A percentile compares a stretch with the other conserved stretches of the same genome.
Conservation (phyloP, 306 rosid species). For the Rosa lucieae region DNA sequence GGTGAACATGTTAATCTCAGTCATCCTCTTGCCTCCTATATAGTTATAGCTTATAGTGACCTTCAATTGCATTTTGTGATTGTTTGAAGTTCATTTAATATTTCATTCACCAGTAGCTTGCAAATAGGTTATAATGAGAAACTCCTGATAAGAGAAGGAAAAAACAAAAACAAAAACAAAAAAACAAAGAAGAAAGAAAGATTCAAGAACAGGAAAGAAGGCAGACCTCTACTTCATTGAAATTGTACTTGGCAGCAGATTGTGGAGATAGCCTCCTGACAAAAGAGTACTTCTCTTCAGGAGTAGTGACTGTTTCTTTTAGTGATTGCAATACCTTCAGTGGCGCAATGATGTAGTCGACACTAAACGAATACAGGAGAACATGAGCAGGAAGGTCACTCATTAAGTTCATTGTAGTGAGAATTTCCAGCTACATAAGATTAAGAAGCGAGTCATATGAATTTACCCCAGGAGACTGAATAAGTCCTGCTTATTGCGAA, state of each 20-base stretch:
- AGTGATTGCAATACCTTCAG: constrained; percentile 92
- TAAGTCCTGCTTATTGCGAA: constrained; percentile 93
- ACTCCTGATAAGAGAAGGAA: constrained; percentile 8
- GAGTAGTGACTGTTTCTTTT: constrained; percentile 69
- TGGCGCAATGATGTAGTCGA: constrained; percentile 95
- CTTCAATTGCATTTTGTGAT: neutral
- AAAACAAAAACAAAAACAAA: neutral
- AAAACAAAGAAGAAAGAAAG: neutral
- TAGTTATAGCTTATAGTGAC: neutral
- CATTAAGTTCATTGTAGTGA: constrained; percentile 19
- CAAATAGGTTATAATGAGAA: neutral
- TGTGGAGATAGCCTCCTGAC: constrained; percentile 82
- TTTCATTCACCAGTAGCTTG: neutral
- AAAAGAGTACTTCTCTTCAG: constrained; percentile 83
- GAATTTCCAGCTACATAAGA: constrained; percentile 26
- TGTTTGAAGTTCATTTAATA: neutral
- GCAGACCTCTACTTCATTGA: constrained; percentile 76
- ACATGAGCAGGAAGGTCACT: constrained; percentile 23
- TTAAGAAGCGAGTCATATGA: constrained; percentile 11
- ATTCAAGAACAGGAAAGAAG: constrained; percentile 26
- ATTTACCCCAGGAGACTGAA: constrained; percentile 90
- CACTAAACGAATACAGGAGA: constrained; percentile 46
- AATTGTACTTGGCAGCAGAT: constrained; percentile 61
- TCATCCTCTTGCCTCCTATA: neutral
- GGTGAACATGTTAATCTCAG: neutral